phyloP scores from a whole-genome alignment of 345 rosid species.

The Ailanthus altissimus region DNA sequence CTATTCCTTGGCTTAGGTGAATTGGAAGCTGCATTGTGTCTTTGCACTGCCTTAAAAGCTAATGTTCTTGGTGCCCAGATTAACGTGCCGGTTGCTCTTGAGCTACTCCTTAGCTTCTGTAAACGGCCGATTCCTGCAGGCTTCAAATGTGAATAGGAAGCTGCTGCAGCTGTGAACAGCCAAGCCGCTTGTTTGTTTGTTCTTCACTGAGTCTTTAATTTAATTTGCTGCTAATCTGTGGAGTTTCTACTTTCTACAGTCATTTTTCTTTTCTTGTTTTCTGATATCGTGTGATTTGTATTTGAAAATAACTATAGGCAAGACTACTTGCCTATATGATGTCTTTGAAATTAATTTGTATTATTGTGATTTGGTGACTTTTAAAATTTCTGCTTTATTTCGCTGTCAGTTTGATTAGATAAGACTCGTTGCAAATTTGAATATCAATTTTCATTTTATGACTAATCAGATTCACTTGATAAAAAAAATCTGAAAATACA shows the following conservation, averaged over 20 bases:
- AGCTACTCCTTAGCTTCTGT: slow-evolving; percentile 47
- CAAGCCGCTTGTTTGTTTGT: not conserved
- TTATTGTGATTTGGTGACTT: not conserved
- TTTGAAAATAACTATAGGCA: slow-evolving; percentile 18
- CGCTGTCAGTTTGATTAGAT: not conserved
- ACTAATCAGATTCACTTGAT: too few species aligned
- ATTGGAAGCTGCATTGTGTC: slow-evolving; percentile 57
- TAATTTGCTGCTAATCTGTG: too few species aligned
- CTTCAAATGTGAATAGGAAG: slow-evolving; percentile 42
- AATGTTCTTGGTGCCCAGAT: slow-evolving; percentile 53
- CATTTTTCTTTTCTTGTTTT: not conserved
- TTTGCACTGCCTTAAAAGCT: slow-evolving; percentile 63
- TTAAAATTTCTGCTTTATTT: not conserved
- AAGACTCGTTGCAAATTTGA: not conserved
- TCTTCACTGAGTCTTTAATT: not conserved
- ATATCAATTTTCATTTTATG: not conserved
- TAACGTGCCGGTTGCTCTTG: slow-evolving; percentile 40
- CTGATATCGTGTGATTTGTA: not conserved
- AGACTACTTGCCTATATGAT: slow-evolving; percentile 3
- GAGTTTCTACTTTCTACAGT: not conserved
- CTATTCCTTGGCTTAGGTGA: slow-evolving; percentile 46
- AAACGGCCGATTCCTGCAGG: slow-evolving; percentile 44
- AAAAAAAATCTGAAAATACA: too few species aligned
- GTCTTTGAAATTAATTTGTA: slow-evolving; percentile 5
- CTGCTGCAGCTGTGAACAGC: not conserved